A percentile compares a stretch with the other conserved stretches of the same genome.
Conservation (phyloP, 1,284 basidiomycete species). For the Grifola frondosa region DNA sequence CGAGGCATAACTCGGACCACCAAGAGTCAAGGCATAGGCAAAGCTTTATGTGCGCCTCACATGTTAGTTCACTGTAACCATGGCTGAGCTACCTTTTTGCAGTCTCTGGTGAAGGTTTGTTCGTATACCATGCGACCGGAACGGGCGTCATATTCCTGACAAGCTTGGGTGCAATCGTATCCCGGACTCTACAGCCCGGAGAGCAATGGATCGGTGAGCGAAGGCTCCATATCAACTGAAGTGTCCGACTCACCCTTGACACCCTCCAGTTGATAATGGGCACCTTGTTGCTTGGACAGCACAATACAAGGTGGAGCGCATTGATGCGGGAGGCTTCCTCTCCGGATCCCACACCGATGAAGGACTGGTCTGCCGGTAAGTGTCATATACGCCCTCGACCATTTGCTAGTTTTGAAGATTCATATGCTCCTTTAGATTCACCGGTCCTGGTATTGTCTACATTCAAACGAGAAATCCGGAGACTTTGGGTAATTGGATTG, state of each 20-base stretch:
- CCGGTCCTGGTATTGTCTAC: conserved; percentile 34
- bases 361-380: conserved; percentile 33
- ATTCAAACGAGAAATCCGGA: conserved; percentile 34
- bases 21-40: conserved; percentile 31
- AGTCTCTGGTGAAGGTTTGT: conserved; percentile 37
- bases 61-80: not conserved
- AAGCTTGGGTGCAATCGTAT: conserved; percentile 32
- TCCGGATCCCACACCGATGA: conserved; percentile 31
- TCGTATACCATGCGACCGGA: conserved; percentile 28
- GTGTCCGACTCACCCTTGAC: too few species aligned
- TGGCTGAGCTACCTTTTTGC: not conserved
- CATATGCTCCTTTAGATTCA: conserved; percentile 23
- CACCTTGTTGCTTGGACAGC: conserved; percentile 36
- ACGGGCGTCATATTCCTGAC: conserved; percentile 32
- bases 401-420: not conserved
- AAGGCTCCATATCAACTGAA: not conserved
- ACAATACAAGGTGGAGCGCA: conserved; percentile 33
- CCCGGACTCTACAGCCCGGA: conserved; percentile 27
- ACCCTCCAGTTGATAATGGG: conserved; percentile 30
- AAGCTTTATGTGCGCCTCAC: conserved; percentile 29
- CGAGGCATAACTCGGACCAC: conserved; percentile 23
- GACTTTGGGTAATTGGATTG: conserved; percentile 30
- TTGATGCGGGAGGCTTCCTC: conserved; percentile 31
- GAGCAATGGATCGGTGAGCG: conserved; percentile 35
- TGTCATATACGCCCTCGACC: not conserved